These are phyloP conservation scores for Aphanomyces astaci DNA, from an alignment of 352 stramenopile genomes.

Conservation along the genomic window DNA sequence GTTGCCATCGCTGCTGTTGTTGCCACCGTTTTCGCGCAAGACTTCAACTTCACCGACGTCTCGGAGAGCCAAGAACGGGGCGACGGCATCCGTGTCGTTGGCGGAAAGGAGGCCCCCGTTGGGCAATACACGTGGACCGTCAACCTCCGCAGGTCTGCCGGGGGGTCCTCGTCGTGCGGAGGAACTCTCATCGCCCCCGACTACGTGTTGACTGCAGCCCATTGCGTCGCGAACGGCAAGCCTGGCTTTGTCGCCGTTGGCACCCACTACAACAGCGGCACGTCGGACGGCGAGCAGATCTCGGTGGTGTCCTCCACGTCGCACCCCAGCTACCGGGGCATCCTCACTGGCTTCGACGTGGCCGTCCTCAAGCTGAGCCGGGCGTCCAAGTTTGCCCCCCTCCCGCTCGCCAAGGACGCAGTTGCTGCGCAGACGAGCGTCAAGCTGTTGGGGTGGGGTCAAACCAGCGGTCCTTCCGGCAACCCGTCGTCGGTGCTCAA, in stretches of 20 bases:
- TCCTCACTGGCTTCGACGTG: background rate
- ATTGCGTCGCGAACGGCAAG: conserved; percentile 30
- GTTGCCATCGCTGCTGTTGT: no score
- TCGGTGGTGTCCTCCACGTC: background rate
- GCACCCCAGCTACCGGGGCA: background rate
- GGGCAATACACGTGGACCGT: conserved; percentile 34
- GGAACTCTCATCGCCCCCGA: conserved; percentile 30
- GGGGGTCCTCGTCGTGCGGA: conserved; percentile 36
- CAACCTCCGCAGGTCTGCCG: conserved; percentile 32
- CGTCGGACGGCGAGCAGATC: background rate
- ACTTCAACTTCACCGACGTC: no score
- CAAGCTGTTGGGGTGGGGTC: background rate
- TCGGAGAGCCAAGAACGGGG: no score
- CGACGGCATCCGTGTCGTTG: background rate
- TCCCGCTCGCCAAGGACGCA: background rate
- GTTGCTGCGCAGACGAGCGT: background rate
- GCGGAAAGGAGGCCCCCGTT: no score
- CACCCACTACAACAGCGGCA: background rate
- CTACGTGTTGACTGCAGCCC: conserved; percentile 28
- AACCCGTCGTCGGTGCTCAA: background rate
- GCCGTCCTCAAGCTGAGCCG: background rate
- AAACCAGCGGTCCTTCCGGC: background rate
- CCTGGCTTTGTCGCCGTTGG: conserved; percentile 19
- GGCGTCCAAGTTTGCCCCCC: background rate
- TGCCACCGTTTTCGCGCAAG: no score